These are phyloP conservation scores for Bathelium albidoporum DNA, from an alignment of 495 filamentous ascomycete genomes.

Conservation along the genomic window DNA sequence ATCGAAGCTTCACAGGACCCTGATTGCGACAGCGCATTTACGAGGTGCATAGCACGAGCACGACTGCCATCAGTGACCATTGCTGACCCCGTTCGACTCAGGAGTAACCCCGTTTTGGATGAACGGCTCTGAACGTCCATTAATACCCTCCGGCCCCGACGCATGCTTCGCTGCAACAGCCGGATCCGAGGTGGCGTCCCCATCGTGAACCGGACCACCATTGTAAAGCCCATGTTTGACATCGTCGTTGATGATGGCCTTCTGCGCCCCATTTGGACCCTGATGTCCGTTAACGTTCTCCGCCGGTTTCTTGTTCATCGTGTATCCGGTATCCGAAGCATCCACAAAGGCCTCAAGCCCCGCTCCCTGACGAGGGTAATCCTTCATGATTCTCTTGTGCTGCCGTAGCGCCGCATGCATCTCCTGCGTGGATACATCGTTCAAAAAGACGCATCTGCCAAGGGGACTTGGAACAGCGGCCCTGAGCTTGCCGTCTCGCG, in stretches of 20 bases:
- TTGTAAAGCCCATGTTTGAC: constrained; percentile 23
- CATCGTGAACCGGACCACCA: constrained; percentile 20
- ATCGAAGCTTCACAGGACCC: neutral
- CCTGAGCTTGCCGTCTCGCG: constrained; percentile 49
- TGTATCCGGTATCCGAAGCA: constrained; percentile 49
- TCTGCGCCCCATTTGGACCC: constrained; percentile 22
- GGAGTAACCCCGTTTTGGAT: constrained; percentile 7
- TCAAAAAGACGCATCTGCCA: constrained; percentile 48
- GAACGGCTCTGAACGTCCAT: constrained; percentile 8
- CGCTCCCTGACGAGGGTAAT: constrained; percentile 45
- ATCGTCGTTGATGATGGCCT: constrained; percentile 24
- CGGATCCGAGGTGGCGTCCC: constrained; percentile 12
- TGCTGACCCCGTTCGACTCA: neutral
- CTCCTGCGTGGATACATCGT: constrained; percentile 42
- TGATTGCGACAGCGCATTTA: neutral
- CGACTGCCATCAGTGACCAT: neutral
- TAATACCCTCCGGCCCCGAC: constrained; percentile 17
- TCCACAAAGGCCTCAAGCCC: constrained; percentile 55
- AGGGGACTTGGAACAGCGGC: constrained; percentile 48
- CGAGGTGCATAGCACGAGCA: too few relatives aligned
- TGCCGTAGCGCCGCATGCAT: constrained; percentile 39
- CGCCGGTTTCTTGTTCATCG: constrained; percentile 34
- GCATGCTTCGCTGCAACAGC: constrained; percentile 18
- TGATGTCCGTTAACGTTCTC: constrained; percentile 25
- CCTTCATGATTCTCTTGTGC: constrained; percentile 46